These are phyloP conservation scores for Podaxis sp. DNA, from an alignment of 768 basidiomycete genomes.

Conservation along the genomic window DNA sequence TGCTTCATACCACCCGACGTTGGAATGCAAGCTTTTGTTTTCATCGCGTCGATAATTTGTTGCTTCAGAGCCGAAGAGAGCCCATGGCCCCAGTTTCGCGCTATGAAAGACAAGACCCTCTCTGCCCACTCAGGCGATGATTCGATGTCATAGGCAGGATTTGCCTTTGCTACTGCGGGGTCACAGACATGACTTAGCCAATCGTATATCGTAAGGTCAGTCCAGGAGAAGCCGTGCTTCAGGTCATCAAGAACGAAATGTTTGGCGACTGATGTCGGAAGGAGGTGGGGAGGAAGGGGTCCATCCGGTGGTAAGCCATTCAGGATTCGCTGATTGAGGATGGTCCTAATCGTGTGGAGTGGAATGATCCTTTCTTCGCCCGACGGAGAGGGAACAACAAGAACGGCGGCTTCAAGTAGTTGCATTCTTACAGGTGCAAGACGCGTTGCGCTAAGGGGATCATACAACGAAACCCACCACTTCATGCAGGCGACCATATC, in stretches of 20 bases:
- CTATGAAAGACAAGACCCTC: constrained; percentile 60
- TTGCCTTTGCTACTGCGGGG: constrained; percentile 31
- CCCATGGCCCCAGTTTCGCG: constrained; percentile 65
- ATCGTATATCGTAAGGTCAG: constrained; percentile 66
- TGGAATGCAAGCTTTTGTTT: constrained; percentile 57
- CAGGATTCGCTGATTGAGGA: constrained; percentile 59
- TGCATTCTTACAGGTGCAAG: constrained; percentile 43
- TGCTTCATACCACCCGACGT: constrained; percentile 69
- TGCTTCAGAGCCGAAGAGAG: constrained; percentile 44
- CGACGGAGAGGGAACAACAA: constrained; percentile 34
- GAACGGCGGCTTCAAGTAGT: constrained; percentile 67
- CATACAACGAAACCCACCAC: constrained; percentile 68
- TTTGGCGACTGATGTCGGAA: constrained; percentile 65
- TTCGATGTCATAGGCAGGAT: constrained; percentile 57
- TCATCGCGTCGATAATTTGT: constrained; percentile 45
- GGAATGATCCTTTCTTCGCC: constrained; percentile 54
- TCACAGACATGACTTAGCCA: constrained; percentile 71
- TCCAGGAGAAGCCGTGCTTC: constrained; percentile 62
- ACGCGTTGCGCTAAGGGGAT: constrained; percentile 9
- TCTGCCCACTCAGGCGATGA: constrained; percentile 75
- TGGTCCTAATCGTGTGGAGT: constrained; percentile 65
- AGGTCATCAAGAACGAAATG: constrained; percentile 50
- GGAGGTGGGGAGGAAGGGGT: constrained; percentile 68
- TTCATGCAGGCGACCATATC: constrained; percentile 81
- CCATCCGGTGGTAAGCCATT: constrained; percentile 64